These are phyloP conservation scores for Dimocarpus longan DNA, from an alignment of 345 rosid species.

Conservation along the genomic window DNA sequence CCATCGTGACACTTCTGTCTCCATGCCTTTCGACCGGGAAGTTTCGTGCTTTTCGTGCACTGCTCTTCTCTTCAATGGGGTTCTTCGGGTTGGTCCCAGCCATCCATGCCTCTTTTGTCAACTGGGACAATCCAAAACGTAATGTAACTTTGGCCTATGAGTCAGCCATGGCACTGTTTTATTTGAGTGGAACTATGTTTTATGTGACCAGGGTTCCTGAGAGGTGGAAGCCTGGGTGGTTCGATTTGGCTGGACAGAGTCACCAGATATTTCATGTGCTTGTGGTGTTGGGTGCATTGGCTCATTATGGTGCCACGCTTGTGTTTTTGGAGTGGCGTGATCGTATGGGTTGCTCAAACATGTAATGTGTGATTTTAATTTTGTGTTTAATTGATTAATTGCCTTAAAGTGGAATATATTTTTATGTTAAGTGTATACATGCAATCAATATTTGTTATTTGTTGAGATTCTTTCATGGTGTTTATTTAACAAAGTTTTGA, in stretches of 20 bases:
- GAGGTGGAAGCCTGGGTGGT: conserved; percentile 81
- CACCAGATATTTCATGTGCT: conserved; percentile 90
- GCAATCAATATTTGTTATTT: not conserved
- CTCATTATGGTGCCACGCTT: conserved; percentile 84
- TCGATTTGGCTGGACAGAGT: conserved; percentile 83
- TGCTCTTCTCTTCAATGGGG: conserved; percentile 80
- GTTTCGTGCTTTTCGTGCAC: conserved; percentile 62
- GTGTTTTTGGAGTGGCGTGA: conserved; percentile 79
- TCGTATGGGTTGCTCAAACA: conserved; percentile 45
- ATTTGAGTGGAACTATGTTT: conserved; percentile 68
- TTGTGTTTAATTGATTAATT: not conserved
- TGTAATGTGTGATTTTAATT: not conserved
- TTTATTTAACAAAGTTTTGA: too few species aligned
- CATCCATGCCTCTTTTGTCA: conserved; percentile 53
- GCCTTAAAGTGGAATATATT: not conserved
- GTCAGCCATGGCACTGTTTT: conserved; percentile 73
- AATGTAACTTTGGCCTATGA: conserved; percentile 61
- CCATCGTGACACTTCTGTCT: conserved; percentile 62
- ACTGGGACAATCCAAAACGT: conserved; percentile 77
- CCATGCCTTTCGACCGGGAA: conserved; percentile 63
- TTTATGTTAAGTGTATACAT: not conserved
- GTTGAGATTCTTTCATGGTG: not conserved
- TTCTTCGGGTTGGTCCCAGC: conserved; percentile 78
- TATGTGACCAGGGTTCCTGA: conserved; percentile 79
- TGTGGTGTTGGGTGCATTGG: conserved; percentile 87